A percentile compares a stretch with the other conserved stretches of the same genome.
Conservation (phyloP, 352 stramenopile species). For the Blastocystis hominis region DNA sequence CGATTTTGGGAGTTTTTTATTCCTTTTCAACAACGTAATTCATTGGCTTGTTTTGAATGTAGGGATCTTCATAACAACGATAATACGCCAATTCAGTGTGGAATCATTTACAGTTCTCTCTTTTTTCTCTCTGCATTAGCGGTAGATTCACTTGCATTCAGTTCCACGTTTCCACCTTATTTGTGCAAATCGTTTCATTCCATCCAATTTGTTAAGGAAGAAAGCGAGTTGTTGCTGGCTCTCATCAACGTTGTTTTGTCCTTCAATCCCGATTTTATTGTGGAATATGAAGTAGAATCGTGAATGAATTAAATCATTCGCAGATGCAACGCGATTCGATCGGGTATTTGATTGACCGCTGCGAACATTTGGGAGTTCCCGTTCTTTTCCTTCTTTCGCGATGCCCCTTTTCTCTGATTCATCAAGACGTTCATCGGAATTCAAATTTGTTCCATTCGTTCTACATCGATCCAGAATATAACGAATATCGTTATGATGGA, state of each 20-base stretch:
- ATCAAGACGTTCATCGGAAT: neutral
- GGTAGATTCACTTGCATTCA: neutral
- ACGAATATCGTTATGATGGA: slow-evolving; percentile 40
- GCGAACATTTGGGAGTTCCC: slow-evolving; percentile 34
- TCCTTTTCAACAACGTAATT: neutral
- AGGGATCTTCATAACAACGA: slow-evolving; percentile 49
- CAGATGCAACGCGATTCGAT: slow-evolving; percentile 43
- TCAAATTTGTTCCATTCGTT: neutral
- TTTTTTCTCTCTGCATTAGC: neutral
- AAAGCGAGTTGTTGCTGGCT: neutral
- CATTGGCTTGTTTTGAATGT: neutral
- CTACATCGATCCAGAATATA: neutral
- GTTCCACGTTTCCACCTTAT: neutral
- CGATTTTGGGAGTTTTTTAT: slow-evolving; percentile 11
- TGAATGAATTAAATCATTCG: neutral
- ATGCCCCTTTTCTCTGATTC: slow-evolving; percentile 33
- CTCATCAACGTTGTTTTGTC: slow-evolving; percentile 34
- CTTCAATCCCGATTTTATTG: slow-evolving; percentile 45
- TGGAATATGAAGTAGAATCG: slow-evolving; percentile 18
- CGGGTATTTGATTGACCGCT: slow-evolving; percentile 46
- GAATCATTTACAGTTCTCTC: slow-evolving; percentile 1
- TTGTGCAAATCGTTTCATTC: neutral
- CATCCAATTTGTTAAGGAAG: neutral
- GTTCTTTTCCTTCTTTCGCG: neutral
- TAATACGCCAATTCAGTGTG: slow-evolving; percentile 2